Conservation (phyloP, 129 eudicot genomes). For the Centella asiatica region DNA sequence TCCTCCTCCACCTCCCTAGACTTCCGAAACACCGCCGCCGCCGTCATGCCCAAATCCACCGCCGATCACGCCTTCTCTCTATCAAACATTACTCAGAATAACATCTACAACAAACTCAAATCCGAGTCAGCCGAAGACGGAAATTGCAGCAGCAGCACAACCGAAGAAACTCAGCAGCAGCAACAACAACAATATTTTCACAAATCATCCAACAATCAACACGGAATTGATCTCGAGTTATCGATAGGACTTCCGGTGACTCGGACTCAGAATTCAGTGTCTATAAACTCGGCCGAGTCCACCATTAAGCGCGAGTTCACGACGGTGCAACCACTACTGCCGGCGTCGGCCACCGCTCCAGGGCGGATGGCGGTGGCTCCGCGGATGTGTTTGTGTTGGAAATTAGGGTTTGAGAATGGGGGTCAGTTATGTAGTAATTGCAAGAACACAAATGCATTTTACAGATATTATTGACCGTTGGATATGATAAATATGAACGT, state of each 20-base stretch:
- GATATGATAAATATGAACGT: background rate
- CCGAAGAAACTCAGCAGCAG: constrained; percentile 26
- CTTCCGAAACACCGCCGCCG: constrained; percentile 7
- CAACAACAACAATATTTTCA: background rate
- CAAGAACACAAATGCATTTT: constrained; percentile 15
- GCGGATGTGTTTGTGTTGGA: constrained; percentile 27
- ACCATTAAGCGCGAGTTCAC: background rate
- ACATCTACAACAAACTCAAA: background rate
- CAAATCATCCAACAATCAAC: background rate
- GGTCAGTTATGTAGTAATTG: constrained; percentile 28
- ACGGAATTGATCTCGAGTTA: constrained; percentile 26
- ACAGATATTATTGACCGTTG: constrained; percentile 8
- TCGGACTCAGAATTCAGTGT: background rate
- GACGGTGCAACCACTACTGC: background rate
- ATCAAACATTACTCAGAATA: background rate
- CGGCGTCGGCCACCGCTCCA: background rate
- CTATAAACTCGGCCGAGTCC: constrained; percentile 22
- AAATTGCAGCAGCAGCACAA: constrained; percentile 40
- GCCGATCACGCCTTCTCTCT: background rate
- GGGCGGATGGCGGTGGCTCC: constrained; percentile 14
- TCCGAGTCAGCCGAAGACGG: constrained; percentile 12
- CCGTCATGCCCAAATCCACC: constrained; percentile 15
- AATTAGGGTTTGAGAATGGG: constrained; percentile 26
- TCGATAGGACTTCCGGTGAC: constrained; percentile 32
- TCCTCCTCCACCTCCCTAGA: constrained; percentile 16